Conservation (phyloP, 352 stramenopile genomes). For the Globisporangium mamillatum region DNA sequence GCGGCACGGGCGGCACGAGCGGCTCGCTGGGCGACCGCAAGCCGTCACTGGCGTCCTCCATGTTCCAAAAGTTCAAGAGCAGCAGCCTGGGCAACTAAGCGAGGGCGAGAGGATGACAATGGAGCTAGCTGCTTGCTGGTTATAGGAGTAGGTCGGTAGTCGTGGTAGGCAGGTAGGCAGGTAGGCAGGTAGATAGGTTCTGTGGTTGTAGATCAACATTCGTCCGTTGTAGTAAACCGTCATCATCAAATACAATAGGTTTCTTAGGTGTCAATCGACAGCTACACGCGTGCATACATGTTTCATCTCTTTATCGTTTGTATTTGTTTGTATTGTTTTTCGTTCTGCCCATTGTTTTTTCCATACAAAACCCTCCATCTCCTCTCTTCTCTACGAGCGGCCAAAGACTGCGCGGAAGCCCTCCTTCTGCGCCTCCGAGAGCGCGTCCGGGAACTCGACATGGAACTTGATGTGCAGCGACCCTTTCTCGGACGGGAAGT, state of each 20-base stretch:
- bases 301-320: background rate
- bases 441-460: constrained; percentile 90
- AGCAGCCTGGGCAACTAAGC: constrained; percentile 13
- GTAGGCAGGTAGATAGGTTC: background rate
- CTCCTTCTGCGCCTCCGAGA: constrained; percentile 83
- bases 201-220: background rate
- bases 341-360: background rate
- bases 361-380: background rate
- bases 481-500: constrained; percentile 80
- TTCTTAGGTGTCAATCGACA: background rate
- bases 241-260: constrained; percentile 5
- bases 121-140: no score
- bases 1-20: background rate
- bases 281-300: background rate
- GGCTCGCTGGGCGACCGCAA: constrained; percentile 41
- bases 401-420: constrained; percentile 56
- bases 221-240: background rate
- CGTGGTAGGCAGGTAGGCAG: no score
- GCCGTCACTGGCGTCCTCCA: constrained; percentile 40
- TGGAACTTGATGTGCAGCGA: constrained; percentile 96
- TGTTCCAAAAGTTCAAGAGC: constrained; percentile 68
- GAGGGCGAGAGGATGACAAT: background rate
- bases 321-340: constrained; percentile 1
- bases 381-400: constrained; percentile 24
- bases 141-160: background rate